Conservation (phyloP, 495 filamentous ascomycete species). For the Aspergillus coremiiformis region DNA sequence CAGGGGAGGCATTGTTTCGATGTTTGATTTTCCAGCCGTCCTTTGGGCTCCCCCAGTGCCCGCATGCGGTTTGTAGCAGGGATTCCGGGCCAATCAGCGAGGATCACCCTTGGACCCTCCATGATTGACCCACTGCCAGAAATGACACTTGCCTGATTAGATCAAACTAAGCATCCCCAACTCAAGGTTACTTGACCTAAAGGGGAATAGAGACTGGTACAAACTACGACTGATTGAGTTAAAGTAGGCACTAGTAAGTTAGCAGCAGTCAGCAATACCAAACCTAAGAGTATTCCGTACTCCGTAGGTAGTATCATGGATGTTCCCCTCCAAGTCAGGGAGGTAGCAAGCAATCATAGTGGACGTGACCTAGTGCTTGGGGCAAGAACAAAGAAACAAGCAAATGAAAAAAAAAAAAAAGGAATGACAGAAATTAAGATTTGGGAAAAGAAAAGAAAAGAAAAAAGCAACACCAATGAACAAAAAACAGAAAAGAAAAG, state of each 20-base stretch:
- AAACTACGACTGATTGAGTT: background rate
- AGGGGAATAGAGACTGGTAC: background rate
- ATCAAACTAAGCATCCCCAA: background rate
- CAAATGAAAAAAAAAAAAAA: constrained; percentile 6
- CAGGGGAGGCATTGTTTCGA: constrained; percentile 12
- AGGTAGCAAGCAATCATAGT: background rate
- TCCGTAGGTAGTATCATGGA: too few species aligned
- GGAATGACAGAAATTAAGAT: constrained; percentile 8
- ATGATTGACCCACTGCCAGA: constrained; percentile 7
- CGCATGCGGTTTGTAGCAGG: constrained; percentile 36
- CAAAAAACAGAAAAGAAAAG: constrained; percentile 1
- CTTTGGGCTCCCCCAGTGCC: constrained; percentile 26
- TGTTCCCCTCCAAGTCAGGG: too few species aligned
- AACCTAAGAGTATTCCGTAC: too few species aligned
- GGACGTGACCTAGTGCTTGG: background rate
- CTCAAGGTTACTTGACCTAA: background rate
- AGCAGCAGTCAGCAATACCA: background rate
- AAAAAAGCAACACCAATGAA: background rate
- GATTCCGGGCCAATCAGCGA: constrained; percentile 11
- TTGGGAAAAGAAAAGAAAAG: background rate
- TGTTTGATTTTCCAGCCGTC: constrained; percentile 8
- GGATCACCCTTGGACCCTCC: background rate
- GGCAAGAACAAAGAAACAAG: constrained; percentile 1
- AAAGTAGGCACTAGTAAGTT: background rate
- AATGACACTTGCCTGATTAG: constrained; percentile 13